Evolutionary conservation across 345 rosid genomes (phyloP).

Genomic region (Eucalyptus urophylla): DNA sequence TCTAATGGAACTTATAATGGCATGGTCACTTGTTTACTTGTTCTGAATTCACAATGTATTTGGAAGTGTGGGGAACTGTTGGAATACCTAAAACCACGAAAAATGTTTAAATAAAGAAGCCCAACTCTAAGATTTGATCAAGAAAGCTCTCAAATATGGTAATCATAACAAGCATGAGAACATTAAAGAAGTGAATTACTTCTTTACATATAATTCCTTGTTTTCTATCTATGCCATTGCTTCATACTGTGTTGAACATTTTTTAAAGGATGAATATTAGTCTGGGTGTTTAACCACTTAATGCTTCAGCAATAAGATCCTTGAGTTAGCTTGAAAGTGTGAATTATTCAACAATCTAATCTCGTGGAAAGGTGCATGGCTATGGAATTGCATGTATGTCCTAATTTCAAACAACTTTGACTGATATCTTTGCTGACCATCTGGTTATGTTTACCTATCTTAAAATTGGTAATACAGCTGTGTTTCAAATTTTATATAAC

Average conservation of each 20-base stretch:
- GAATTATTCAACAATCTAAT: background rate
- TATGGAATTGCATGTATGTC: background rate
- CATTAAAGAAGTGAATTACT: background rate
- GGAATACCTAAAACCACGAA: background rate
- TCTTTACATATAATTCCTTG: background rate
- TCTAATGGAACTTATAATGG: background rate
- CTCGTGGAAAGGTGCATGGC: background rate
- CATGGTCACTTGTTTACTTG: background rate
- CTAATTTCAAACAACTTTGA: background rate
- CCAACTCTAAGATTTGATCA: background rate
- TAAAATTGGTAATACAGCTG: background rate
- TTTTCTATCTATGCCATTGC: background rate
- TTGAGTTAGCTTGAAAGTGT: background rate
- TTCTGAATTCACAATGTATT: background rate
- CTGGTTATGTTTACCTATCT: background rate
- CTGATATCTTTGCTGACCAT: background rate
- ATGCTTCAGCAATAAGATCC: background rate
- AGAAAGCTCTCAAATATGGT: background rate
- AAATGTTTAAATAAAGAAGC: background rate
- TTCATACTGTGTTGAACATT: background rate
- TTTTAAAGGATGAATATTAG: background rate
- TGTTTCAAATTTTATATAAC: background rate
- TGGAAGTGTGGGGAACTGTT: background rate
- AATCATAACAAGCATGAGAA: background rate
- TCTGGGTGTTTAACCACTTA: background rate